These are phyloP conservation scores for Teunomyces aglyptinius DNA, from an alignment of 805 yeast genomes.

Conservation along the genomic window DNA sequence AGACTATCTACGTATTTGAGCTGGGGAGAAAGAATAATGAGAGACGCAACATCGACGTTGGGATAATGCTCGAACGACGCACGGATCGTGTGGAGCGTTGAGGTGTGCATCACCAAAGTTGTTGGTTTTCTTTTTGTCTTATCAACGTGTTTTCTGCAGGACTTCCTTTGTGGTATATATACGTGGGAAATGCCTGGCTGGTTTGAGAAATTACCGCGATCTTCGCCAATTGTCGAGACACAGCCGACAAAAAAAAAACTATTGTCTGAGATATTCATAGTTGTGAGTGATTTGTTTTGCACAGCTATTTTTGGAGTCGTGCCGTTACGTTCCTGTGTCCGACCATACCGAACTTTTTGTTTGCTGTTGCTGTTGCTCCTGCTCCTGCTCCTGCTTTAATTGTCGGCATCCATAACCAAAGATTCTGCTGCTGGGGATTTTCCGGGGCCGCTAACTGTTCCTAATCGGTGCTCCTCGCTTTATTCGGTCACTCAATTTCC, in stretches of 20 bases:
- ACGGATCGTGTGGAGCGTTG: neutral
- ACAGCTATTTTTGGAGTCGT: neutral
- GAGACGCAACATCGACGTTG: neutral
- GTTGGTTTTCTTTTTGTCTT: neutral
- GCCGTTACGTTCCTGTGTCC: neutral
- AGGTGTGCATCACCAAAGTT: neutral
- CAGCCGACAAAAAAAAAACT: neutral
- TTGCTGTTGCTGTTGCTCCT: too few species aligned
- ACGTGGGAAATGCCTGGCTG: too few species aligned
- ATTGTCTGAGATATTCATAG: neutral
- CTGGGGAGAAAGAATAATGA: neutral
- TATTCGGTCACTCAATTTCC: conserved; percentile 1
- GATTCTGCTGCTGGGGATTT: neutral
- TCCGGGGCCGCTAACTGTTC: conserved; percentile 1
- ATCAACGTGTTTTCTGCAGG: neutral
- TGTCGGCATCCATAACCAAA: neutral
- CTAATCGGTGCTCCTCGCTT: neutral
- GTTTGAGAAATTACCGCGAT: too few species aligned
- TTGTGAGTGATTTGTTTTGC: neutral
- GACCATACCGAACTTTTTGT: neutral
- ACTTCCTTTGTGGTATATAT: too few species aligned
- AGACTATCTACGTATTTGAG: neutral
- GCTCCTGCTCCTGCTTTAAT: too few species aligned
- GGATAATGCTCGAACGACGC: neutral
- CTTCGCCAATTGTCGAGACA: too few species aligned